A percentile compares a stretch with the other conserved stretches of the same genome.
Evolutionary conservation across 176 grass and related monocot genomes (phyloP).

Genomic region (Avena sativa): DNA sequence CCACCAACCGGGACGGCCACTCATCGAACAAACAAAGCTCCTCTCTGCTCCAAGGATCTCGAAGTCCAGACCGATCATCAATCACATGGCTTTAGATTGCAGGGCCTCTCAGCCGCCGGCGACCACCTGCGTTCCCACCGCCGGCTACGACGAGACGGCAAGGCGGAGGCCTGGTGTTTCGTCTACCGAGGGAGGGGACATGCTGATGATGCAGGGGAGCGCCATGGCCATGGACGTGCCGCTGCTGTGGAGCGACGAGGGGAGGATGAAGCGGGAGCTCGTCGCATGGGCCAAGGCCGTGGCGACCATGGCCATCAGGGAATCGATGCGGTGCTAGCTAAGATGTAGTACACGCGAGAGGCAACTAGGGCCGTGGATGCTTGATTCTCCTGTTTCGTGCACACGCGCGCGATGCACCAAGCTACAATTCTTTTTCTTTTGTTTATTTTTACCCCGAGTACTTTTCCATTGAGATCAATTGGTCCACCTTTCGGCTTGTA

Average conservation of each 20-base stretch:
- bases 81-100: conserved; percentile 34
- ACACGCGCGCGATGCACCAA: background rate
- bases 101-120: background rate
- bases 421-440: background rate
- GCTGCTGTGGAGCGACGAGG: conserved; percentile 51
- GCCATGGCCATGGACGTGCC: background rate
- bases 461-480: too few species aligned
- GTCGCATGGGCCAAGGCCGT: conserved; percentile 82
- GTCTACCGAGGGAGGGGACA: background rate
- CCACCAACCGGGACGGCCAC: background rate
- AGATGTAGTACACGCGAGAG: background rate
- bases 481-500: too few species aligned
- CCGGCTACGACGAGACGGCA: too few species aligned
- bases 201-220: background rate
- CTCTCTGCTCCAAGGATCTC: background rate
- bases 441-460: too few species aligned
- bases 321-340: conserved; percentile 32
- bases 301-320: conserved; percentile 64
- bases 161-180: background rate
- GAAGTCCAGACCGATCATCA: background rate
- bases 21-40: background rate
- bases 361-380: background rate
- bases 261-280: conserved; percentile 74
- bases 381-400: background rate
- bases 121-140: background rate